phyloP scores from a whole-genome alignment of 257 asterid genomes.

The Solanum gandarillasii region DNA sequence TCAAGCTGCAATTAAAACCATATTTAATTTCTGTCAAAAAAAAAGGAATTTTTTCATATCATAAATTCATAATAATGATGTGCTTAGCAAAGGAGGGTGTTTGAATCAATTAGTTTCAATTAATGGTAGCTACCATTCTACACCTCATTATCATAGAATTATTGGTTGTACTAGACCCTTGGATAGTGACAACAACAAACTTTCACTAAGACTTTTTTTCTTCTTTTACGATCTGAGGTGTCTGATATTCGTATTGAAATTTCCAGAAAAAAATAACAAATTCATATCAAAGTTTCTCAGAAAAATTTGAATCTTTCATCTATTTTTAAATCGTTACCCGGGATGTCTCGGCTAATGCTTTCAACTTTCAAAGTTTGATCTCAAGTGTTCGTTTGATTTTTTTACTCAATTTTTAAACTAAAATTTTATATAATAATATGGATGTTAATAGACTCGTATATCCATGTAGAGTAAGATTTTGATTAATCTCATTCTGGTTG shows the following conservation, averaged over 20 bases:
- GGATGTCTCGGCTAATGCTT: background rate
- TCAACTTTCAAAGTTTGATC: background rate
- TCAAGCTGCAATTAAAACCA: background rate
- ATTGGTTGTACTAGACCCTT: background rate
- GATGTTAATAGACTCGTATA: no score
- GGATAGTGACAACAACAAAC: background rate
- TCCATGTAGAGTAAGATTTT: no score
- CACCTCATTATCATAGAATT: background rate
- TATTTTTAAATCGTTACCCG: no score
- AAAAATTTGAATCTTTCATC: background rate
- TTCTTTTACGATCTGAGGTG: no score
- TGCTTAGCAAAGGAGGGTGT: background rate
- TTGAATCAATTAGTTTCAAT: background rate
- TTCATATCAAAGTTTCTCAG: fast-evolving
- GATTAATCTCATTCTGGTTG: no score
- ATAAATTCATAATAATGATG: background rate
- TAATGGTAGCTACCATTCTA: background rate
- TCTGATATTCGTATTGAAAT: fast-evolving
- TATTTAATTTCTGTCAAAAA: background rate
- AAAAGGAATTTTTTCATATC: background rate
- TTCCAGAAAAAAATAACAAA: fast-evolving
- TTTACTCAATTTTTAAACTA: background rate
- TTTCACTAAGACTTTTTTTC: background rate
- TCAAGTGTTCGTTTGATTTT: background rate
- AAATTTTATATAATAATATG: no score